These are phyloP conservation scores for Ceratopteris richardii DNA, from an alignment of 75 land plant species.

Conservation along the genomic window DNA sequence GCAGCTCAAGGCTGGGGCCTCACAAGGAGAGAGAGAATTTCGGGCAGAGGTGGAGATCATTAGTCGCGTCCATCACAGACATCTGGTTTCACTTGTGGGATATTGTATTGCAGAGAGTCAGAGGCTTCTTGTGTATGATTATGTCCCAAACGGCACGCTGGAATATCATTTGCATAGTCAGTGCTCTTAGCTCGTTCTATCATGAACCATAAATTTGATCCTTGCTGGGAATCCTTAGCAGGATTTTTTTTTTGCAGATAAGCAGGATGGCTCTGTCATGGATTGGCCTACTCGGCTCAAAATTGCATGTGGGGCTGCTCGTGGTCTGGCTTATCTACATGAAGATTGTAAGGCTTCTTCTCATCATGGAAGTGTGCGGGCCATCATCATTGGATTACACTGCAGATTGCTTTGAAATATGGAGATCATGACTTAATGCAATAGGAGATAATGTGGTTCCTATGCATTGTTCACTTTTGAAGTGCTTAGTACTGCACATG, in stretches of 20 bases:
- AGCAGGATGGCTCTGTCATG: constrained; percentile 28
- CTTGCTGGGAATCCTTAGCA: neutral
- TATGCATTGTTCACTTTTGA: too few species aligned
- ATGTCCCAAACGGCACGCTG: constrained; percentile 73
- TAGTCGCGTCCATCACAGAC: constrained; percentile 78
- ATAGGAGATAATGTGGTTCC: too few species aligned
- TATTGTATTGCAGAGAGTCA: constrained; percentile 64
- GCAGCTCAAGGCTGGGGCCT: constrained; percentile 68
- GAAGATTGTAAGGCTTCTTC: constrained; percentile 47
- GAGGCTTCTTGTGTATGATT: constrained; percentile 80
- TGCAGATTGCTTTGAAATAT: too few species aligned
- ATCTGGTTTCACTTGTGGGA: constrained; percentile 87
- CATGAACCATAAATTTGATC: neutral
- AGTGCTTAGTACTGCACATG: too few species aligned
- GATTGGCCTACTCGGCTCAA: constrained; percentile 43
- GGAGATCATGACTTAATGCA: too few species aligned
- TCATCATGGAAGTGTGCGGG: neutral
- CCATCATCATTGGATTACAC: too few species aligned
- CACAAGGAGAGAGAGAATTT: constrained; percentile 87
- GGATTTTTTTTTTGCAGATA: constrained; percentile 22
- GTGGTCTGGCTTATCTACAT: constrained; percentile 65
- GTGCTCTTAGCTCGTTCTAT: neutral
- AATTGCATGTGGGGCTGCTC: constrained; percentile 55
- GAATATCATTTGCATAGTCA: constrained; percentile 69
- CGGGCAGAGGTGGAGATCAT: constrained; percentile 86